Percentiles rank a stretch among this genome's conserved stretches.
Conservation (phyloP, 495 filamentous ascomycete genomes). For the Staphylotrichum tortipilum region DNA sequence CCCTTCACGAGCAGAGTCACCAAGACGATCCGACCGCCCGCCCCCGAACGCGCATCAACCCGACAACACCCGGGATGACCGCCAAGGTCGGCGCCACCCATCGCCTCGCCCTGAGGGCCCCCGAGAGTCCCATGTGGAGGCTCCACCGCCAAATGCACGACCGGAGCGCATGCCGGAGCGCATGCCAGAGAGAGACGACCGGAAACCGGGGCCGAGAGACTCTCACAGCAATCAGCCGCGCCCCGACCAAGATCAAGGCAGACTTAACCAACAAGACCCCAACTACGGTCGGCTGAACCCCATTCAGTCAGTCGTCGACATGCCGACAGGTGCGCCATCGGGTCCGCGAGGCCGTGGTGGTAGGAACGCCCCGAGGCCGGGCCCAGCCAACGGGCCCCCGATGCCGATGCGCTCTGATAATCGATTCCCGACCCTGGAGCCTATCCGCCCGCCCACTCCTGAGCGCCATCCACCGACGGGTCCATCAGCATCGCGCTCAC, state of each 20-base stretch:
- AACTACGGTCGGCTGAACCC: conserved; percentile 53
- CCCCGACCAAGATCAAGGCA: conserved; percentile 48
- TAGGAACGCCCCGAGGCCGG: conserved; percentile 28
- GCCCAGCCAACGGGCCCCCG: conserved; percentile 25
- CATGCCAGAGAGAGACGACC: conserved; percentile 27
- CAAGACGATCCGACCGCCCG: conserved; percentile 37
- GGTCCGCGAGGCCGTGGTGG: conserved; percentile 55
- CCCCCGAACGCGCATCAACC: conserved; percentile 24
- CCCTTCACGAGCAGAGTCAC: conserved; percentile 42
- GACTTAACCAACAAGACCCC: conserved; percentile 50
- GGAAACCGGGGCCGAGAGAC: conserved; percentile 29
- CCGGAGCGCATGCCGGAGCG: too few relatives aligned
- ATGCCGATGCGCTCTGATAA: conserved; percentile 28
- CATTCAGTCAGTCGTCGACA: conserved; percentile 39
- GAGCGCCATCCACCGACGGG: conserved; percentile 43
- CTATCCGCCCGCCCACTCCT: conserved; percentile 34
- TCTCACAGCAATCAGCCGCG: conserved; percentile 24
- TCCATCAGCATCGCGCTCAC: conserved; percentile 35
- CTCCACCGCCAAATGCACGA: conserved; percentile 10
- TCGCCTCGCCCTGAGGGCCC: conserved; percentile 29
- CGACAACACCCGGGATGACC: conserved; percentile 40
- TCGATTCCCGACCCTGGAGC: conserved; percentile 26
- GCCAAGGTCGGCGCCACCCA: conserved; percentile 31
- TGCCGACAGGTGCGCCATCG: conserved; percentile 48
- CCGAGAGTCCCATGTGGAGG: conserved; percentile 31